Evolutionary conservation across 176 grass and related monocot genomes (phyloP), one percentile per base, ranked within the genome.

Genomic region (Carex scoparia): DNA sequence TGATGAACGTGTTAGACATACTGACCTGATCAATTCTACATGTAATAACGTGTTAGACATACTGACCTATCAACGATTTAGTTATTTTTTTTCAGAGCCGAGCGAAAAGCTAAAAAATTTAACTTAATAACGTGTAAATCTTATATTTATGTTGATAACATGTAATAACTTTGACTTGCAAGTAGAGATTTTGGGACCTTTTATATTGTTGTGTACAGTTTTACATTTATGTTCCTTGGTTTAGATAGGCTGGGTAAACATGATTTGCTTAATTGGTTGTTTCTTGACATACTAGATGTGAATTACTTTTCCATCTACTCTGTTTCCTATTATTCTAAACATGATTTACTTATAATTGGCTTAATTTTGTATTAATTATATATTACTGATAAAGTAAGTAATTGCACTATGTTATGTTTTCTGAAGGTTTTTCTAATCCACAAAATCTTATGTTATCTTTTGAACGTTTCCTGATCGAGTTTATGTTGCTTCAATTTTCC

Each of bases 401-500:
- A 31, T 49, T 83, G 31, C 68, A 66, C 14, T 14, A 27, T 83
- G 11, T 65, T n/a, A n/a, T n/a, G n/a, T n/a, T n/a, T n/a, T 80
- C 14, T 59, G 77, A 61, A 80, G 18, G 9, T 16, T 78, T 8
- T 53, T 78, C 6, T 46, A 12, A 79, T 58, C 9, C 0, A 18
- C 23, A 28, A 57, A 32, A 61, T 33, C 1, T 69, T 59, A 16
- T 33, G 1, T 53, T 32, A 2, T 51, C 16, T 48, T 65, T 32
- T 82, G 77, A 49, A 87, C 44, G 42, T 87, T 61, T 56, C n/a
- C 57, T 57, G 31, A 54, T 86, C 0, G 1, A 61, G 61, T 71
- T 38, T 81, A 13, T 82, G 46, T 48, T 76, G 4, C 23, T 54
- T 55, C 48, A 32, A 76, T 55, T 82, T 59, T 86, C 56, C 87